Percentiles rank a stretch among this genome's conserved stretches.
phyloP scores from a whole-genome alignment of 768 basidiomycete species.

The Pisolithus orientalis region DNA sequence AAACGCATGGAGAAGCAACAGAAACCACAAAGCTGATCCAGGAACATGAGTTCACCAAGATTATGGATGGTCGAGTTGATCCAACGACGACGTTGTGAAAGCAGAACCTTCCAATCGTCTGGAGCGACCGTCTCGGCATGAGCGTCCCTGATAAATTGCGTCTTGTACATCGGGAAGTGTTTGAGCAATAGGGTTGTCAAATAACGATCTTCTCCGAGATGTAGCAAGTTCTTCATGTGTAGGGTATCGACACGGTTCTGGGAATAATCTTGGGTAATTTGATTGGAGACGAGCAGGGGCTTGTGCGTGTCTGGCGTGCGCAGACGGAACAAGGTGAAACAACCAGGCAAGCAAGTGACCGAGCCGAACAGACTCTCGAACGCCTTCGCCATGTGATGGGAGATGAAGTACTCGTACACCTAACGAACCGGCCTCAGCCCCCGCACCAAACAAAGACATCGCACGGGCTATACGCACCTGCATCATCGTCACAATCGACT shows the following conservation, averaged over 20 bases:
- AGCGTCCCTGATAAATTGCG: slow-evolving; percentile 91
- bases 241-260: slow-evolving; percentile 96
- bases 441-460: neutral
- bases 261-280: slow-evolving; percentile 87
- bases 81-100: slow-evolving; percentile 98
- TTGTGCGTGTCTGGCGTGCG: slow-evolving; percentile 94
- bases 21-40: slow-evolving; percentile 91
- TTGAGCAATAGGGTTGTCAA: slow-evolving; percentile 93
- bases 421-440: slow-evolving; percentile 17
- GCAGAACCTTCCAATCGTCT: slow-evolving; percentile 87
- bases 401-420: slow-evolving; percentile 99
- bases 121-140: slow-evolving; percentile 94
- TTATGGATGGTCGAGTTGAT: slow-evolving; percentile 99
- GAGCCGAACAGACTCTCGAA: slow-evolving; percentile 97
- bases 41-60: slow-evolving; percentile 84
- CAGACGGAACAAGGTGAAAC: slow-evolving; percentile 96
- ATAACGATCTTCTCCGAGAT: slow-evolving; percentile 99
- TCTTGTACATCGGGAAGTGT: slow-evolving; percentile 92
- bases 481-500: slow-evolving; percentile 96
- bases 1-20: slow-evolving; percentile 99
- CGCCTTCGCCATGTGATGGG: slow-evolving; percentile 97
- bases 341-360: slow-evolving; percentile 97
- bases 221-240: slow-evolving; percentile 97
- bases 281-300: slow-evolving; percentile 87
- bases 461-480: slow-evolving; percentile 44